Conservation (phyloP, 306 rosid genomes). For the Ochetophila trinervis region DNA sequence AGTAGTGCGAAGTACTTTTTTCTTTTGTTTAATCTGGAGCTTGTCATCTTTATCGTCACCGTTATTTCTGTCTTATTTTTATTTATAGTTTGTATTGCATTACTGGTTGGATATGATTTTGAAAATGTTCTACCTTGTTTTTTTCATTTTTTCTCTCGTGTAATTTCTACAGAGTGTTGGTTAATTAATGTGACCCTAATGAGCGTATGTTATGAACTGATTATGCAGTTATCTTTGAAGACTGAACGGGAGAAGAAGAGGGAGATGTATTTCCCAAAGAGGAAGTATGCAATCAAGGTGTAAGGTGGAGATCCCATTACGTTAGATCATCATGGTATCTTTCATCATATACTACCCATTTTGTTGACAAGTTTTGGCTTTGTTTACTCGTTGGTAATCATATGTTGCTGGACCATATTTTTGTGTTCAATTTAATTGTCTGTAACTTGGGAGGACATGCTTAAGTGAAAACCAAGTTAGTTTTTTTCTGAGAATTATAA, state of each 20-base stretch:
- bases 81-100: too few relatives aligned
- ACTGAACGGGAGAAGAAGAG: constrained; percentile 82
- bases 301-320: constrained; percentile 29
- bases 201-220: neutral
- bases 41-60: too few relatives aligned
- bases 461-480: neutral
- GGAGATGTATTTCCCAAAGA: constrained; percentile 67
- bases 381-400: neutral
- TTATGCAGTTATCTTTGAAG: constrained; percentile 64
- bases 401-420: constrained; percentile 15
- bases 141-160: too few relatives aligned
- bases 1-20: too few relatives aligned
- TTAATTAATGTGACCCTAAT: too few relatives aligned
- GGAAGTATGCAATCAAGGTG: constrained; percentile 90
- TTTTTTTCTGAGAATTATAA: neutral
- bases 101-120: too few relatives aligned
- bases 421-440: constrained; percentile 7
- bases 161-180: too few relatives aligned
- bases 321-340: constrained; percentile 14
- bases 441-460: constrained; percentile 15
- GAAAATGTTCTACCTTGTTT: too few relatives aligned
- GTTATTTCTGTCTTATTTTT: too few relatives aligned
- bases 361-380: constrained; percentile 28
- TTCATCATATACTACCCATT: constrained; percentile 14
- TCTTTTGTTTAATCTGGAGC: too few relatives aligned